These are phyloP conservation scores for Flaveria sonorensis DNA, from an alignment of 129 eudicot genomes.

Conservation along the genomic window DNA sequence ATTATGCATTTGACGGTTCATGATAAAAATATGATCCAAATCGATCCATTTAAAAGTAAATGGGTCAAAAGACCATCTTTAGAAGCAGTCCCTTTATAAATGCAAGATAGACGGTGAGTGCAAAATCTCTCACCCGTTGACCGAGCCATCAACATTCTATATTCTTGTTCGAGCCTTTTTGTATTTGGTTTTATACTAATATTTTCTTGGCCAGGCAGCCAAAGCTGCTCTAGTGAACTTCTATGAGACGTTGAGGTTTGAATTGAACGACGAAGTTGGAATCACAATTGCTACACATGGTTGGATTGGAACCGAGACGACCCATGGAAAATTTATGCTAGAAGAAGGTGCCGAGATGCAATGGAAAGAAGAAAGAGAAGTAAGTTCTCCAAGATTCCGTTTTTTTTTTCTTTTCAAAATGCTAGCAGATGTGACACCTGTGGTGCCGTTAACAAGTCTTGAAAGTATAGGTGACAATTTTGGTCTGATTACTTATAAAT, in stretches of 20 bases:
- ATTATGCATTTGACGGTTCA: not conserved
- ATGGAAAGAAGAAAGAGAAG: slow-evolving; percentile 98
- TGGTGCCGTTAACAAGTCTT: not conserved
- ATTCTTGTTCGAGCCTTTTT: not conserved
- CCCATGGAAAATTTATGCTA: slow-evolving; percentile 68
- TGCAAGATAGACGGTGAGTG: not conserved
- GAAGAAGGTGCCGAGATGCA: slow-evolving; percentile 98
- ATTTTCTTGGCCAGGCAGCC: slow-evolving; percentile 65
- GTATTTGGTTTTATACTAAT: not conserved
- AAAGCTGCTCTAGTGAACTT: slow-evolving; percentile 90
- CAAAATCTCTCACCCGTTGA: too few species aligned
- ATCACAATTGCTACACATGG: slow-evolving; percentile 93
- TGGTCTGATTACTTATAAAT: not conserved
- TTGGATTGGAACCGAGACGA: slow-evolving; percentile 93
- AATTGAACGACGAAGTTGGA: slow-evolving; percentile 71
- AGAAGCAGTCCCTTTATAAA: not conserved
- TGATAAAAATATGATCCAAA: not conserved
- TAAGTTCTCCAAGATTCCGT: slow-evolving; percentile 25
- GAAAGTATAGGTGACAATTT: not conserved
- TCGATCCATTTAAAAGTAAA: not conserved
- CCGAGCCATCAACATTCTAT: not conserved
- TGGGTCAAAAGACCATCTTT: not conserved
- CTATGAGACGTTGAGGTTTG: slow-evolving; percentile 85
- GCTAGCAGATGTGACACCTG: not conserved
- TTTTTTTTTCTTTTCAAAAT: not conserved